A percentile compares a stretch with the other conserved stretches of the same genome.
These are phyloP conservation scores for Isabelozyma rhagii DNA, from an alignment of 805 yeast species.

Conservation along the genomic window DNA sequence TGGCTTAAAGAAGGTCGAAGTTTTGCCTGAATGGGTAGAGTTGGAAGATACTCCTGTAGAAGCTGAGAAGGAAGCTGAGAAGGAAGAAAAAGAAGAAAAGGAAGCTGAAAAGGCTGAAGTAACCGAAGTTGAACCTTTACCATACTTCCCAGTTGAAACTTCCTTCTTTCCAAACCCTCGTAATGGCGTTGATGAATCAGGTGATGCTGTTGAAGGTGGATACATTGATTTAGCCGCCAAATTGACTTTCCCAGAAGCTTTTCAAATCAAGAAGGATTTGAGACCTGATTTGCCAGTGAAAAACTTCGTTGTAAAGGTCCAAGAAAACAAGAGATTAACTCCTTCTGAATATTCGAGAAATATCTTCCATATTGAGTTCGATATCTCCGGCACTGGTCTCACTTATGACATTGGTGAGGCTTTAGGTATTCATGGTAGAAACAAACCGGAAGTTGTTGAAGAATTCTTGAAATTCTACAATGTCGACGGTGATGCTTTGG, in stretches of 20 bases:
- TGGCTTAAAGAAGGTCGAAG: conserved; percentile 35
- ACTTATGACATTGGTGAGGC: conserved; percentile 96
- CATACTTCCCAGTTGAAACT: conserved; percentile 58
- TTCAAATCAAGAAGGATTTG: conserved; percentile 48
- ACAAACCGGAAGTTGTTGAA: conserved; percentile 60
- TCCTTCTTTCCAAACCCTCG: conserved; percentile 66
- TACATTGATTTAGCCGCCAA: conserved; percentile 59
- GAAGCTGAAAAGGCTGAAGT: conserved; percentile 15
- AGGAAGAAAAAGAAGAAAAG: conserved; percentile 14
- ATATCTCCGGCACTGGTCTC: conserved; percentile 84
- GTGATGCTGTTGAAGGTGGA: conserved; percentile 23
- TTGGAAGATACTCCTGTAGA: conserved; percentile 35
- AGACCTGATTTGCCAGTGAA: conserved; percentile 89
- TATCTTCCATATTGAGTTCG: conserved; percentile 95
- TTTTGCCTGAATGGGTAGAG: conserved; percentile 30
- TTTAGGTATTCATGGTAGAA: conserved; percentile 90
- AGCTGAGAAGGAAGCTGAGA: conserved; percentile 19
- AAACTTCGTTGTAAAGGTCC: conserved; percentile 83
- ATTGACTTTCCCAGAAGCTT: conserved; percentile 81
- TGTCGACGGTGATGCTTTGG: conserved; percentile 62
- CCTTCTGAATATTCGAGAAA: conserved; percentile 88
- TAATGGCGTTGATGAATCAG: conserved; percentile 35
- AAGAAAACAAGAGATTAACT: conserved; percentile 88
- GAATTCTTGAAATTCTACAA: conserved; percentile 72
- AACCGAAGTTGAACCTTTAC: conserved; percentile 26